Evolutionary conservation across 1,139 yeast genomes (phyloP).

Genomic region (Pneumocystis canis): DNA sequence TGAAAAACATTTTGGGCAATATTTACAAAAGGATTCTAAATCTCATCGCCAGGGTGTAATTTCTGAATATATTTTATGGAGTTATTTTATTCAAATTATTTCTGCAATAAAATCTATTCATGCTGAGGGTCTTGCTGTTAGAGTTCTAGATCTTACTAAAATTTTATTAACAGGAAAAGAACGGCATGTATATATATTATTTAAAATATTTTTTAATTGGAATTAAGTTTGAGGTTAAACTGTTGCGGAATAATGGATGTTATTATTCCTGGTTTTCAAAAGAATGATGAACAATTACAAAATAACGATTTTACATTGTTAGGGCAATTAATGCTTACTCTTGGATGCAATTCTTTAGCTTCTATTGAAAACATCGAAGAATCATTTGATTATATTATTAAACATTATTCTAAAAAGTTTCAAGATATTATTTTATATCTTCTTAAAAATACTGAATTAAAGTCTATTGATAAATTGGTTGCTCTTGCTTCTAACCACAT

Average conservation of each 20-base stretch:
- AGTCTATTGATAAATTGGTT: slow-evolving; percentile 21
- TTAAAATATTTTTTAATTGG: background rate
- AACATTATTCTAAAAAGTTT: slow-evolving; percentile 15
- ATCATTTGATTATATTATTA: slow-evolving; percentile 19
- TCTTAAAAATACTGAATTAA: slow-evolving; percentile 15
- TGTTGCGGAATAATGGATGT: slow-evolving; percentile 64
- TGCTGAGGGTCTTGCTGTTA: slow-evolving; percentile 43
- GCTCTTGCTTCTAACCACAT: slow-evolving; percentile 29
- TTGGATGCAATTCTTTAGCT: slow-evolving; percentile 15
- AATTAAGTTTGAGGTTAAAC: slow-evolving; percentile 38
- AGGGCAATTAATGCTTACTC: slow-evolving; percentile 38
- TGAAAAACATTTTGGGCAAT: slow-evolving; percentile 40
- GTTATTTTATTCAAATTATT: slow-evolving; percentile 55
- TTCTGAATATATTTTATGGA: slow-evolving; percentile 60
- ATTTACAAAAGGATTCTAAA: slow-evolving; percentile 21
- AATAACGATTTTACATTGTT: slow-evolving; percentile 40
- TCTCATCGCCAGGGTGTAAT: slow-evolving; percentile 21
- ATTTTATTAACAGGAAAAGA: slow-evolving; percentile 58
- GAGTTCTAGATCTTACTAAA: slow-evolving; percentile 50
- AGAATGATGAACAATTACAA: slow-evolving; percentile 28
- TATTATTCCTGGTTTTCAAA: slow-evolving; percentile 24
- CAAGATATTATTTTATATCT: slow-evolving; percentile 14
- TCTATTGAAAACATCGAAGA: slow-evolving; percentile 21
- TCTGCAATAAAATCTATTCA: slow-evolving; percentile 56
- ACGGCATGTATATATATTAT: slow-evolving; percentile 23